Conservation (phyloP, 768 basidiomycete species). For the Cystobasidium onofrii region DNA sequence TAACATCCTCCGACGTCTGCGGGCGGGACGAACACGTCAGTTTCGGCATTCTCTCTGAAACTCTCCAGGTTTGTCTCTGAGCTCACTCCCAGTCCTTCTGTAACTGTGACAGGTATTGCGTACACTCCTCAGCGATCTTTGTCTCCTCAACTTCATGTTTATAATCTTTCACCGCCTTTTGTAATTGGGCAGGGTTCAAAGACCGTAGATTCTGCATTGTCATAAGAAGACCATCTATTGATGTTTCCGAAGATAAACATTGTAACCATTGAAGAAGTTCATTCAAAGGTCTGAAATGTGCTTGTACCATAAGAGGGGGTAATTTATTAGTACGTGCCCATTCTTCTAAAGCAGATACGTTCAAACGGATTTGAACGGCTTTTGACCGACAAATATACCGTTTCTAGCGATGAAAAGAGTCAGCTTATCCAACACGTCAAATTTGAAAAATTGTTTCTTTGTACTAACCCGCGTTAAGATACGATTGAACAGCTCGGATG, state of each 20-base stretch:
- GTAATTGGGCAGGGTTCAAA: slow-evolving; percentile 93
- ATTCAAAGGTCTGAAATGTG: slow-evolving; percentile 71
- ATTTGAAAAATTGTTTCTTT: too few species aligned
- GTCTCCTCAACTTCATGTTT: slow-evolving; percentile 85
- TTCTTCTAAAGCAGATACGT: slow-evolving; percentile 74
- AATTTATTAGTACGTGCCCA: slow-evolving; percentile 78
- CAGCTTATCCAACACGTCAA: too few species aligned
- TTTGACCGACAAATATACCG: slow-evolving; percentile 88
- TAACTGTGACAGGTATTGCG: slow-evolving; percentile 83
- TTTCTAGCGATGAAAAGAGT: slow-evolving; percentile 65
- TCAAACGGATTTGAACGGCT: slow-evolving; percentile 82
- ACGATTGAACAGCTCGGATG: slow-evolving; percentile 57
- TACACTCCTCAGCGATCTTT: slow-evolving; percentile 88
- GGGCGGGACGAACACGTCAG: not conserved
- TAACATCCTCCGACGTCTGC: slow-evolving; percentile 53
- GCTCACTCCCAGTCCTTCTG: slow-evolving; percentile 88
- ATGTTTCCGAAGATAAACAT: slow-evolving; percentile 75
- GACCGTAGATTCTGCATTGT: slow-evolving; percentile 78
- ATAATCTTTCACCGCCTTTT: slow-evolving; percentile 76
- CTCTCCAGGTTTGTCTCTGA: not conserved
- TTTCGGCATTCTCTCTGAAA: not conserved
- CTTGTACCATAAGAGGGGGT: slow-evolving; percentile 62
- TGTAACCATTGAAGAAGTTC: slow-evolving; percentile 80
- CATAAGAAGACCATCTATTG: slow-evolving; percentile 78
- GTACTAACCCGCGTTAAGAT: slow-evolving; percentile 41